A percentile compares a stretch with the other conserved stretches of the same genome.
Conservation (phyloP, 1,284 basidiomycete species). For the Pseudozyma thailandica region DNA sequence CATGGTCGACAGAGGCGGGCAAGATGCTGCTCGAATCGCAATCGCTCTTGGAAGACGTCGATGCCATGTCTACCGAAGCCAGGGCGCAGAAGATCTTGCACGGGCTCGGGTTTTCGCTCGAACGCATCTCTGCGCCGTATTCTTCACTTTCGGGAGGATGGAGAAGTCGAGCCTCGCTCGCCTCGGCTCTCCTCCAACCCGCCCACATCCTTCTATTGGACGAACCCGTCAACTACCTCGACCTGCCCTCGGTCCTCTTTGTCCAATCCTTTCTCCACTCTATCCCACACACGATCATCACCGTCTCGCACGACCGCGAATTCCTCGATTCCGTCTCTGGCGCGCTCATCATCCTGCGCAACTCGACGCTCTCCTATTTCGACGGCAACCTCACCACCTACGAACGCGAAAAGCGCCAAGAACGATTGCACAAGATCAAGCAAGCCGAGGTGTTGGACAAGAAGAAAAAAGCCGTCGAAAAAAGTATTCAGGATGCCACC, state of each 20-base stretch:
- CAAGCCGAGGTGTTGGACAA: conserved; percentile 74
- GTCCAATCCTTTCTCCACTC: conserved; percentile 73
- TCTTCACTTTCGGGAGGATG: conserved; percentile 77
- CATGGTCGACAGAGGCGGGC: conserved; percentile 61
- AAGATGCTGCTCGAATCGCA: conserved; percentile 67
- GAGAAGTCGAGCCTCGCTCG: conserved; percentile 74
- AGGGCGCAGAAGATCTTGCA: conserved; percentile 74
- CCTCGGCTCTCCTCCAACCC: conserved; percentile 70
- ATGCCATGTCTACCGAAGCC: conserved; percentile 71
- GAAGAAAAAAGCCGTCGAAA: conserved; percentile 72
- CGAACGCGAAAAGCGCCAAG: conserved; percentile 73
- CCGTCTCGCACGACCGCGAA: conserved; percentile 77
- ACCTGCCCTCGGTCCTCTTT: conserved; percentile 68
- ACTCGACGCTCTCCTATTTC: conserved; percentile 74
- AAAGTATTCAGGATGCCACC: conserved; percentile 71
- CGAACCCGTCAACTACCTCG: conserved; percentile 71
- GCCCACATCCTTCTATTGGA: conserved; percentile 70
- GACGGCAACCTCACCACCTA: conserved; percentile 74
- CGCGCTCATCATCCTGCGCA: conserved; percentile 76
- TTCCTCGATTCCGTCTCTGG: conserved; percentile 77
- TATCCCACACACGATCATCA: conserved; percentile 72
- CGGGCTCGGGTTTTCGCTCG: conserved; percentile 76
- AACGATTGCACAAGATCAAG: conserved; percentile 71
- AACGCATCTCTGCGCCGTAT: conserved; percentile 72
- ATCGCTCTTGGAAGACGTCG: conserved; percentile 64